These are phyloP conservation scores for Castanea crenata DNA, from an alignment of 306 rosid species.

Conservation along the genomic window DNA sequence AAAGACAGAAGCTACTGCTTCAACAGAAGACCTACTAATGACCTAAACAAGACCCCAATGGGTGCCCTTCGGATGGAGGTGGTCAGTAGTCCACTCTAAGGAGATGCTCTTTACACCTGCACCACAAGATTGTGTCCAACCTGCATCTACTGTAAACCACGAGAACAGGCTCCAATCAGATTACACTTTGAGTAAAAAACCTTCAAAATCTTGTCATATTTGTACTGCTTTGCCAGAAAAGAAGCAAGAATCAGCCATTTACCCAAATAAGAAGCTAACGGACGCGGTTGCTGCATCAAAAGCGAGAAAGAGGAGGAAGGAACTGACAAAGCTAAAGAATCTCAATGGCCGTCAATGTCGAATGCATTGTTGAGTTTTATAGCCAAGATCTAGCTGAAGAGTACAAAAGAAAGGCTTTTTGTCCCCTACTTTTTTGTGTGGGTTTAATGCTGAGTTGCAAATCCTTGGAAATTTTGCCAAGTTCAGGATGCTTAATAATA, in stretches of 20 bases:
- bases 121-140: slow-evolving; percentile 21
- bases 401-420: background rate
- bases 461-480: slow-evolving; percentile 13
- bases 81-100: slow-evolving; percentile 35
- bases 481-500: slow-evolving; percentile 9
- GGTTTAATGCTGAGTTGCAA: slow-evolving; percentile 19
- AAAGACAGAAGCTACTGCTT: slow-evolving; percentile 42
- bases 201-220: slow-evolving; percentile 36
- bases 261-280: slow-evolving; percentile 40
- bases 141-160: slow-evolving; percentile 32
- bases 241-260: slow-evolving; percentile 34
- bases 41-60: slow-evolving; percentile 24
- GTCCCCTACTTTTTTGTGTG: slow-evolving; percentile 14
- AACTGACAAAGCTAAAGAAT: slow-evolving; percentile 73
- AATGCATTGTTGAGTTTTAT: slow-evolving; percentile 52
- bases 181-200: slow-evolving; percentile 22
- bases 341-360: slow-evolving; percentile 57
- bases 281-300: slow-evolving; percentile 73
- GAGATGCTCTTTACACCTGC: slow-evolving; percentile 28
- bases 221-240: slow-evolving; percentile 41
- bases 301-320: slow-evolving; percentile 91
- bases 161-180: slow-evolving; percentile 33
- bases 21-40: slow-evolving; percentile 34
- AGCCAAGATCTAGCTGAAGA: background rate
- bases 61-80: slow-evolving; percentile 38